Evolutionary conservation across 228 moss, liverwort and hornwort genomes (phyloP).

Genomic region (Sphagnum magellanicum): DNA sequence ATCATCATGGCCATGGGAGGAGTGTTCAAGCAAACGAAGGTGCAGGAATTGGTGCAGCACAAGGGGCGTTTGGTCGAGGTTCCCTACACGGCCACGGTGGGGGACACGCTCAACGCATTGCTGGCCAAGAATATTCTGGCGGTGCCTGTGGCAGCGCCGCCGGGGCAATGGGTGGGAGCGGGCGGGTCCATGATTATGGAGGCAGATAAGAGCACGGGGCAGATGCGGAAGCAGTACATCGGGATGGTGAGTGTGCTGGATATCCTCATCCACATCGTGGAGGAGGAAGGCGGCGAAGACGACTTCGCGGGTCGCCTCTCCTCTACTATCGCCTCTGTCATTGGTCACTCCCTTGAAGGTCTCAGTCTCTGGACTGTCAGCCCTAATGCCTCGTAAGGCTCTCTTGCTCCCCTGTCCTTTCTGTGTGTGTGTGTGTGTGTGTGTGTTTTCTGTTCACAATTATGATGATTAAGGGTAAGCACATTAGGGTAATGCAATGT

Average conservation of each 20-base stretch:
- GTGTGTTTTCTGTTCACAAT: too few relatives aligned
- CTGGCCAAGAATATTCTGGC: constrained; percentile 74
- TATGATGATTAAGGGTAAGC: too few relatives aligned
- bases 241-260: constrained; percentile 93
- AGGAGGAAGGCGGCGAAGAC: constrained; percentile 36
- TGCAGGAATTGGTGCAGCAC: constrained; percentile 53
- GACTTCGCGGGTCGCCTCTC: constrained; percentile 29
- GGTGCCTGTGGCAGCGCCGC: constrained; percentile 88
- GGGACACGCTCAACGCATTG: constrained; percentile 69
- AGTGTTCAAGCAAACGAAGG: constrained; percentile 32
- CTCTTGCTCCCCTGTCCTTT: background rate
- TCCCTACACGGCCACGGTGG: constrained; percentile 78
- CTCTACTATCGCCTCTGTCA: constrained; percentile 49
- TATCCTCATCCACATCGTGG: constrained; percentile 69
- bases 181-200: constrained; percentile 89
- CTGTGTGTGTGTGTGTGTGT: background rate
- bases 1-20: background rate
- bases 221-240: constrained; percentile 86
- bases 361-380: constrained; percentile 90
- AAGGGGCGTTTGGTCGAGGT: constrained; percentile 72
- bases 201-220: constrained; percentile 69
- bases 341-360: constrained; percentile 83
- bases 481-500: too few relatives aligned
- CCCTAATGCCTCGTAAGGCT: constrained; percentile 69
- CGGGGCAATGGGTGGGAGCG: constrained; percentile 93